A percentile compares a stretch with the other conserved stretches of the same genome.
phyloP scores from a whole-genome alignment of 2,329 filamentous ascomycete species.

The Furcasterigmium sp. region DNA sequence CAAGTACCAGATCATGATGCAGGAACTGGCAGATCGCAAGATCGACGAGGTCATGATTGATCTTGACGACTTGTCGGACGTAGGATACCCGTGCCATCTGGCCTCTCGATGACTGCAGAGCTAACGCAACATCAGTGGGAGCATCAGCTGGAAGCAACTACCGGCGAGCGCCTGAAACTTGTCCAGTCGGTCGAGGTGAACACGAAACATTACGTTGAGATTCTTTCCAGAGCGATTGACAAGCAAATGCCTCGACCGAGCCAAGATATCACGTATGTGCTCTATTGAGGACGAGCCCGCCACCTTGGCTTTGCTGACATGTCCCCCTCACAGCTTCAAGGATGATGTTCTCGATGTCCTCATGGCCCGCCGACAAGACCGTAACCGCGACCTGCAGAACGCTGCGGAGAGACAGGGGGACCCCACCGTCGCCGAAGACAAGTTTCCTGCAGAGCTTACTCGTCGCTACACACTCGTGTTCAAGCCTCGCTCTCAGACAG shows the following conservation, averaged over 20 bases:
- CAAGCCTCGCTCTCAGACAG: conserved; percentile 76
- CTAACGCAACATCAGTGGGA: conserved; percentile 67
- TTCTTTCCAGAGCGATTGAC: conserved; percentile 84
- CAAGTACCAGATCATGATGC: conserved; percentile 86
- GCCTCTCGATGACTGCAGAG: no score
- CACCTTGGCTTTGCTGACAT: neutral
- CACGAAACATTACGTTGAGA: conserved; percentile 91
- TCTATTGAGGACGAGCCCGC: no score
- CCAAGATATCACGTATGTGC: conserved; percentile 65
- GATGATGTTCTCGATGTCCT: conserved; percentile 96
- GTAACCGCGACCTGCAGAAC: conserved; percentile 72
- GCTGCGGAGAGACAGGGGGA: conserved; percentile 56
- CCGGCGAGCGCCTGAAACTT: conserved; percentile 46
- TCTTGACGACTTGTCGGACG: conserved; percentile 76
- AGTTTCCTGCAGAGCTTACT: conserved; percentile 88
- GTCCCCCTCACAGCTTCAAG: conserved; percentile 63
- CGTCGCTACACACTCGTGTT: conserved; percentile 94
- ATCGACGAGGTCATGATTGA: conserved; percentile 78
- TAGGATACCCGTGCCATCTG: conserved; percentile 52
- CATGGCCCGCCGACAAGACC: conserved; percentile 82
- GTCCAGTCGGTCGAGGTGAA: conserved; percentile 85
- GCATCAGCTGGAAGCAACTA: conserved; percentile 58
- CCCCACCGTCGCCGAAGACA: conserved; percentile 60
- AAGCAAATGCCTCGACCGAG: conserved; percentile 75
- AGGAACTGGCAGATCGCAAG: conserved; percentile 78